These are phyloP conservation scores for Pharus latifolius DNA, from an alignment of 176 grass and related monocot genomes.

Conservation along the genomic window DNA sequence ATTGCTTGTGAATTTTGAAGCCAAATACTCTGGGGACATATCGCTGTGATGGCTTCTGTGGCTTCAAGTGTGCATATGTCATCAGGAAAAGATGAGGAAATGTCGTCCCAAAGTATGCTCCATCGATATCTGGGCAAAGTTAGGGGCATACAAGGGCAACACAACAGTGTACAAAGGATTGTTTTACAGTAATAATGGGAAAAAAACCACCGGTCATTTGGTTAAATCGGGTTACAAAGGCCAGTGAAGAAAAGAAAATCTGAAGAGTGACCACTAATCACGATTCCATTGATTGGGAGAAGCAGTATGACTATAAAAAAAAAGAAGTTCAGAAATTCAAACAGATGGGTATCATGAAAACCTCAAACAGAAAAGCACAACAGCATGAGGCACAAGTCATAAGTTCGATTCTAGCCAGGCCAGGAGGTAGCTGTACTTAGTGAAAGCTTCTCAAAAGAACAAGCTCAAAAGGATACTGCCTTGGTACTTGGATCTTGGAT, in stretches of 20 bases:
- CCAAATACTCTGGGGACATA: conserved; percentile 80
- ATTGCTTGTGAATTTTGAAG: conserved; percentile 79
- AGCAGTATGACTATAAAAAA: not conserved
- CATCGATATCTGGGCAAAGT: conserved; percentile 76
- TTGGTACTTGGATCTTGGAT: conserved; percentile 96
- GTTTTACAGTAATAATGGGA: not conserved
- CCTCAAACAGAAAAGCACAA: not conserved
- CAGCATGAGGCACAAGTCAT: not conserved
- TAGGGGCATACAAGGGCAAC: conserved; percentile 18
- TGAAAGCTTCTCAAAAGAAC: not conserved
- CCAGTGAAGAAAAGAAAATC: not conserved
- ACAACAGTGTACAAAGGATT: not conserved
- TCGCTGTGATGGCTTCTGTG: conserved; percentile 73
- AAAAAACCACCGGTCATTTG: not conserved
- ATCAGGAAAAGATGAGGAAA: conserved; percentile 98
- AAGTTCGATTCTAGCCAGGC: not conserved
- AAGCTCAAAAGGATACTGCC: conserved; percentile 87
- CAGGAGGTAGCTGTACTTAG: not conserved
- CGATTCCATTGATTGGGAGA: not conserved
- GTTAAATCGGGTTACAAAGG: not conserved
- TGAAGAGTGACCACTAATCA: not conserved
- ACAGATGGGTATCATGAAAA: not conserved
- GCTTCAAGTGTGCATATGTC: conserved; percentile 87
- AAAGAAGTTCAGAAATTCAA: not conserved
- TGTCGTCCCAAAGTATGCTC: conserved; percentile 88